Base-by-base conservation (phyloP, 345 rosid genomes). In the Triadica sebifera region DNA sequence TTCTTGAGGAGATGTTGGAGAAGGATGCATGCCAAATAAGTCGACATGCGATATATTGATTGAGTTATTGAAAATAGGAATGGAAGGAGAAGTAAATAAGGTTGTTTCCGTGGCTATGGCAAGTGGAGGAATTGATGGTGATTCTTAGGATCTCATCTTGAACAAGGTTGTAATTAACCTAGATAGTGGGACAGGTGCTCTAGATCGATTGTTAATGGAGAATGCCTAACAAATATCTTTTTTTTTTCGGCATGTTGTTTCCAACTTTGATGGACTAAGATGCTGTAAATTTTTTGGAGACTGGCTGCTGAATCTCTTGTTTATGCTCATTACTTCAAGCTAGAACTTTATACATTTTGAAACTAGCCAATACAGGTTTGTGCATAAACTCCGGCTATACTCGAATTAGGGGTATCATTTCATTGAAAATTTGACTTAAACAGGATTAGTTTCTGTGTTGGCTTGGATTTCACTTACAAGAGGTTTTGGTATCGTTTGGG, bases 1-100 rank as follows among this genome's bases (percentile, higher is more conserved):
- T 88, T 78, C 83, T 94, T 15, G 87, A 89, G 71, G 97, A 90
- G 84, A 94, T 94, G 98, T 74, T 89, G 77, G 92, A 84, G 70
- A 81, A 66, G 87, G 86, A n/a, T 94, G 91, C 65, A 67, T 69
- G 53, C 97, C 98, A 20, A 78, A 87, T 70, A 87, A 75, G 63
- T 79, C 76, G 10, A 92, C 91, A 15, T 92, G 84, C 62, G 72
- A 71, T 62, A 55, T 83, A 19, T 69, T 94, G 89, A 86, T 88
- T 1, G 85, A 87, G 57, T 76, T 94, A 19, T 69, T 57, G 65
- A 61, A 66, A 63, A 66, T 67, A 39, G 85, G 85, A 58, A 85
- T 83, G 76, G 86, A 78, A 81, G 92, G 78, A 57, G 93, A 87
- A 3, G 78, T 87, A 20, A 68, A 74, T 45, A 84, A 87, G 83